Evolutionary conservation across 768 basidiomycete species (phyloP).

Genomic region (Lanmaoa rubissima): DNA sequence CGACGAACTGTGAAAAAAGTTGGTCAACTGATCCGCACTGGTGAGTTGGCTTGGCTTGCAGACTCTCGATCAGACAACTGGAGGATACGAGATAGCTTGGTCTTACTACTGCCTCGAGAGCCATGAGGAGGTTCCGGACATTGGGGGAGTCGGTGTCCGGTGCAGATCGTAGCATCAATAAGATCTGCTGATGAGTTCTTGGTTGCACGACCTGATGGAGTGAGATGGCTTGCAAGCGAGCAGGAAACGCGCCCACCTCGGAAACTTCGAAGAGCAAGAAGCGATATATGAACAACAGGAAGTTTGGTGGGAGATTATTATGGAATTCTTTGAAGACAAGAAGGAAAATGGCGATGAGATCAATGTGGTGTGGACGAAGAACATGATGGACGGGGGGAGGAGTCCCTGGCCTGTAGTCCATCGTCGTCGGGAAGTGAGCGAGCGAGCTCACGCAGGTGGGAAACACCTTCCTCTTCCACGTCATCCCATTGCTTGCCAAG

Average conservation of each 20-base stretch:
- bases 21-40: slow-evolving; percentile 58
- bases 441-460: background rate
- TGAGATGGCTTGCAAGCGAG: background rate
- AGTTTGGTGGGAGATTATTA: slow-evolving; percentile 52
- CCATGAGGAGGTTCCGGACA: slow-evolving; percentile 44
- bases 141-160: slow-evolving; percentile 44
- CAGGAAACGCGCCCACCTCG: slow-evolving; percentile 45
- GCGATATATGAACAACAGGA: slow-evolving; percentile 62
- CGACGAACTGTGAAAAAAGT: slow-evolving; percentile 49
- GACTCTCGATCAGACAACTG: slow-evolving; percentile 16
- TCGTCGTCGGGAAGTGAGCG: slow-evolving; percentile 1
- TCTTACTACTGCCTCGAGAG: slow-evolving; percentile 42
- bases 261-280: slow-evolving; percentile 67
- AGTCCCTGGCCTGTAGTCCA: slow-evolving; percentile 38
- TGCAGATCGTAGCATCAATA: slow-evolving; percentile 43
- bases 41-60: slow-evolving; percentile 48
- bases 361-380: slow-evolving; percentile 75
- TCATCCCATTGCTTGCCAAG: background rate
- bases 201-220: slow-evolving; percentile 58
- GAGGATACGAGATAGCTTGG: slow-evolving; percentile 9
- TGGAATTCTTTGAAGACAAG: slow-evolving; percentile 60
- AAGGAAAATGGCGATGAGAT: slow-evolving; percentile 60
- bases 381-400: slow-evolving; percentile 65
- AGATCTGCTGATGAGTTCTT: slow-evolving; percentile 50
- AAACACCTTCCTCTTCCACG: slow-evolving; percentile 25